Conservation (phyloP, 108 stramenopile genomes). For the Conticribra guillardii region DNA sequence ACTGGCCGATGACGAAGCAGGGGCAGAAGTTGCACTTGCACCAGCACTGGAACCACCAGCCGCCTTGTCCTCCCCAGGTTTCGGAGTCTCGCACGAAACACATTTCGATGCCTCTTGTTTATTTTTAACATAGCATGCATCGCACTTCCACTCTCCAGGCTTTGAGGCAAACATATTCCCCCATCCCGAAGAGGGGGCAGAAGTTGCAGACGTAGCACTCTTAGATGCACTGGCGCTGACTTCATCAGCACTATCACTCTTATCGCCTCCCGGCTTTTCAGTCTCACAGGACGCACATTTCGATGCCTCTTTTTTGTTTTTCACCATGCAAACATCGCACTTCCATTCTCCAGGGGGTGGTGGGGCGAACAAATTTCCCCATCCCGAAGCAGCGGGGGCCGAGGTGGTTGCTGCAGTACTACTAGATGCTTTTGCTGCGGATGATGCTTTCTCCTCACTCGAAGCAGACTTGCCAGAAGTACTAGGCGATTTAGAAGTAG, state of each 20-base stretch:
- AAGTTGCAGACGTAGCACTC: too few relatives aligned
- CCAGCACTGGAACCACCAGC: neutral
- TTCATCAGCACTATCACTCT: neutral
- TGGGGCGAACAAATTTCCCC: conserved; percentile 44
- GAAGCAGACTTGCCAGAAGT: neutral
- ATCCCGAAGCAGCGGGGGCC: conserved; percentile 20
- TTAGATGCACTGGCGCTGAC: neutral
- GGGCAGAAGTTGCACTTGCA: too few relatives aligned
- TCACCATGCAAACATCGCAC: conserved; percentile 42
- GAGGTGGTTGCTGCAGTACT: conserved; percentile 9
- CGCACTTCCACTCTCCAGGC: too few relatives aligned
- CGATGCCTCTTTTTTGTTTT: conserved; percentile 23
- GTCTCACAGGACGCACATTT: conserved; percentile 52
- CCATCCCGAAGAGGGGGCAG: conserved; percentile 1
- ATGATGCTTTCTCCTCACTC: neutral
- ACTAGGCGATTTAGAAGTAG: conserved; percentile 2
- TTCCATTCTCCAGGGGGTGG: conserved; percentile 59
- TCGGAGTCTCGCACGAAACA: too few relatives aligned
- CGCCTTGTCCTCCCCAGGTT: too few relatives aligned
- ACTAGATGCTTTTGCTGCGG: neutral
- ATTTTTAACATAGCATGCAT: too few relatives aligned
- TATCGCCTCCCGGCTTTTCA: conserved; percentile 10
- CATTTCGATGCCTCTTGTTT: too few relatives aligned
- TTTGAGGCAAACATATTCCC: too few relatives aligned
- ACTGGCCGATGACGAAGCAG: neutral